Base-by-base conservation (phyloP, 2,329 filamentous ascomycete species). In the Diaporthe eres region DNA sequence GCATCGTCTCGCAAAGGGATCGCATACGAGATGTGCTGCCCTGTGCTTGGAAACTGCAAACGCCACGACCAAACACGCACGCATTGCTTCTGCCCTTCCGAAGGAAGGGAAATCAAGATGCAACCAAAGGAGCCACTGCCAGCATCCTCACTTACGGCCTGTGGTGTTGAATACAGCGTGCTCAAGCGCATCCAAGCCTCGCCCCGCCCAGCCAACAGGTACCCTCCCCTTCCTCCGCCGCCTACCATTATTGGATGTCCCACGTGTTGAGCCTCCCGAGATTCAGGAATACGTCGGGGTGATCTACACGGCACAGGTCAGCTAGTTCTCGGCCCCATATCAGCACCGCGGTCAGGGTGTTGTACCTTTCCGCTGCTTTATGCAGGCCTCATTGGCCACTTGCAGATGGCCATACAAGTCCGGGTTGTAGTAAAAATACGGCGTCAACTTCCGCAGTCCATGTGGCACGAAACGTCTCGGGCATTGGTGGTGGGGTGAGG, bases 191-290 rank as follows among this genome's bases (percentile, higher is more conserved):
- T 12, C 39, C 17, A 60, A 49, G 42, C 42, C 53, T 22, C 28
- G 15, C 28, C 34, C n/a, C 57, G 31, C 25, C 34, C 17, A n/a
- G 22, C 22, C 17, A 17, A 55, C 44, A 72, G n/a, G 22, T 10
- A 51, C 37, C 37, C 8, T 39, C 9, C 70, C 53, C 39, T 19
- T 25, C 17, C 34, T 7, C 9, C 17, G 28, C 15, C 17, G n/a
- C 28, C 51, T 39, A 61, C 53, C 71, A 65, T 72, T 61, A 76
- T 25, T 70, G 49, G 15, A 63, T 58, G 37, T 76, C 74, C 74
- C 74, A 76, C 47, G 57, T 76, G 55, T 76, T 76, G 63, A 76
- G 73, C 25, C 71, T 74, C 17, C 63, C 63, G 4, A 74, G 63
- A 42, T 76, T 76, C 25, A 63, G 60, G 15, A 74, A 74, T 17